Conservation (phyloP, 306 rosid species). For the Rosa rugosa region DNA sequence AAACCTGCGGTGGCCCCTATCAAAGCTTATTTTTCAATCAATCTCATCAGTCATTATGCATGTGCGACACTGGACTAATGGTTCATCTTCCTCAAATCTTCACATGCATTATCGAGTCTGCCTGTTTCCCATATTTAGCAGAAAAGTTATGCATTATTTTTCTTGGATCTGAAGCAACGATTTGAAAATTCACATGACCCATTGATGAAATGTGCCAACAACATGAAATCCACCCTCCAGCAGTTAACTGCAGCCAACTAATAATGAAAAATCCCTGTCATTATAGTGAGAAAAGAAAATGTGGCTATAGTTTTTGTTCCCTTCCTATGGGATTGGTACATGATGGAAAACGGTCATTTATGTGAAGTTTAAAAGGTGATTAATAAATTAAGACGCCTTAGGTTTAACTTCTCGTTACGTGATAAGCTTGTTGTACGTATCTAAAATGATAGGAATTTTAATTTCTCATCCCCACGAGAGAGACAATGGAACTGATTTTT, state of each 20-base stretch:
- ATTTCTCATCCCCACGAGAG: too few species aligned
- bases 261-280: background rate
- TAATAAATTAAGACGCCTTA: too few species aligned
- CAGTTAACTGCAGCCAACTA: background rate
- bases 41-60: background rate
- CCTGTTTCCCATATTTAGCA: background rate
- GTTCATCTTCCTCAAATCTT: background rate
- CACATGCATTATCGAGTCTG: too few species aligned
- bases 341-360: too few species aligned
- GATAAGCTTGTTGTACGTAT: too few species aligned
- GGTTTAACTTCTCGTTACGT: too few species aligned
- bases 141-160: background rate
- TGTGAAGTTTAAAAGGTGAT: too few species aligned
- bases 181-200: background rate
- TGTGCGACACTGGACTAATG: background rate
- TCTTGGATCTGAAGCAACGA: background rate
- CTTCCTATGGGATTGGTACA: too few species aligned
- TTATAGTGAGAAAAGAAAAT: background rate
- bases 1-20: too few species aligned
- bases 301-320: too few species aligned
- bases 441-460: too few species aligned
- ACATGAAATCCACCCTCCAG: background rate
- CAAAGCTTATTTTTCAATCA: background rate
- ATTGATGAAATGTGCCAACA: constrained; percentile 1
- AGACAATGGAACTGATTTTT: too few species aligned